Base-by-base conservation (phyloP, 139 green algal species). In the Coelastrella sp. region DNA sequence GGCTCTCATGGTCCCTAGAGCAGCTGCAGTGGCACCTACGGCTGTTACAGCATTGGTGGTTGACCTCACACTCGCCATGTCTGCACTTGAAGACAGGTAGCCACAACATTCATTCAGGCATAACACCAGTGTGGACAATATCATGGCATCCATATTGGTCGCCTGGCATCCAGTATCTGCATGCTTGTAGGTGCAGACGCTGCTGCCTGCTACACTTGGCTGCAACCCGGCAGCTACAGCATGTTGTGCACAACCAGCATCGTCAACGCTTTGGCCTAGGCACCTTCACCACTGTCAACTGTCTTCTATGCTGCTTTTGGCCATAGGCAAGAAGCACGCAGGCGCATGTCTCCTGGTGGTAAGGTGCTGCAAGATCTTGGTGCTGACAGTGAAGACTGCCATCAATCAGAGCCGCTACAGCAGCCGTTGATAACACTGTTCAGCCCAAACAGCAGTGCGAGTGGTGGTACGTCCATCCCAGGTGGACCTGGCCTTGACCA, bases 11-110 rank as follows among this genome's bases (percentile, higher is more conserved):
- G n/a, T 9, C 72, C 72, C 72, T n/a, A 7, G 72, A 78, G 72
- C 72, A 78, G 22, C 72, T 8, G 8, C 72, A 78, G 4, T 27
- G 7, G 22, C 72, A 56, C 58, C 17, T 49, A 65, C 56, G 24
- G n/a, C 58, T 49, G 58, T n/a, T n/a, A 56, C 75, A n/a, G 63
- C 75, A 19, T 61, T 83, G 78, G 49, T 15, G 20, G 35, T 61
- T 10, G 35, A 60, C 8, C 78, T 83, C 27, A 83, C 35, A 60
- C 17, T 83, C 25, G 27, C 49, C 20, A 20, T 83, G 35, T 83
- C 78, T 63, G 78, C 78, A 17, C 78, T 83, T 10, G 78, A 83
- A 83, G 78, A 83, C 27, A 83, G 35, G 78, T 25, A 83, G 35
- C 35, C 35, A 49, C 35, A 49, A 49, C 35, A 49, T 49, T 49